phyloP scores from a whole-genome alignment of 768 basidiomycete species.

The Rhodosporidiobolus odoratus region DNA sequence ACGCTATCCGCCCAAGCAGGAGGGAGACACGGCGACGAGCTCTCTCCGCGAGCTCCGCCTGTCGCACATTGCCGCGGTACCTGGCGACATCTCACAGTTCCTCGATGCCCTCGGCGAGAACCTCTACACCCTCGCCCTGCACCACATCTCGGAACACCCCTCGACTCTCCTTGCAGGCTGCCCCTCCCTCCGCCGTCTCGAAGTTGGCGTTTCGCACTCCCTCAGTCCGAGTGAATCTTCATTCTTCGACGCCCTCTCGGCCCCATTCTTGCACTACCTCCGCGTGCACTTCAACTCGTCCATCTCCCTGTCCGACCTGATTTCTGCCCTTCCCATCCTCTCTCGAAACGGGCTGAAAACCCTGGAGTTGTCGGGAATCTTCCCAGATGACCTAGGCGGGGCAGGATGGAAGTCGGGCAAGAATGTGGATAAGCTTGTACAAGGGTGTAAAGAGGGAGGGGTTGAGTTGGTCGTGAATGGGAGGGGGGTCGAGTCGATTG shows the following conservation, averaged over 20 bases:
- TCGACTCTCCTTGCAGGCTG: neutral
- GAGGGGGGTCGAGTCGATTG: neutral
- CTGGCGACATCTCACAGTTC: neutral
- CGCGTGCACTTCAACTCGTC: constrained; percentile 17
- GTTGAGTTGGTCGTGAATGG: constrained; percentile 10
- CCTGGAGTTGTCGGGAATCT: constrained; percentile 11
- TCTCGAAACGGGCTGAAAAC: neutral
- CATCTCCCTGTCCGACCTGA: neutral
- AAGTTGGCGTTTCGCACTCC: constrained; percentile 1
- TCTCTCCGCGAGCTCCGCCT: constrained; percentile 23
- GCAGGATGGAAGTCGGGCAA: neutral
- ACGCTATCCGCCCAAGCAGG: neutral
- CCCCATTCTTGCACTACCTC: neutral
- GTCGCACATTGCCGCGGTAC: constrained; percentile 6
- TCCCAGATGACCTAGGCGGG: constrained; percentile 3
- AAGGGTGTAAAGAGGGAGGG: neutral
- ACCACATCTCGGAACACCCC: neutral
- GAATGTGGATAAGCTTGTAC: neutral
- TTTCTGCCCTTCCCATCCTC: neutral
- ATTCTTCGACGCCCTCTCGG: neutral
- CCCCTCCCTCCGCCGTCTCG: constrained; percentile 23
- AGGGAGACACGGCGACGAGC: neutral
- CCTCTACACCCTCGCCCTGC: constrained; percentile 14
- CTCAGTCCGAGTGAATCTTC: rapidly evolving
- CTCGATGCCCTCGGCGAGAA: neutral